Base-by-base conservation (phyloP, 768 basidiomycete species). In the Boletus coccyginus region DNA sequence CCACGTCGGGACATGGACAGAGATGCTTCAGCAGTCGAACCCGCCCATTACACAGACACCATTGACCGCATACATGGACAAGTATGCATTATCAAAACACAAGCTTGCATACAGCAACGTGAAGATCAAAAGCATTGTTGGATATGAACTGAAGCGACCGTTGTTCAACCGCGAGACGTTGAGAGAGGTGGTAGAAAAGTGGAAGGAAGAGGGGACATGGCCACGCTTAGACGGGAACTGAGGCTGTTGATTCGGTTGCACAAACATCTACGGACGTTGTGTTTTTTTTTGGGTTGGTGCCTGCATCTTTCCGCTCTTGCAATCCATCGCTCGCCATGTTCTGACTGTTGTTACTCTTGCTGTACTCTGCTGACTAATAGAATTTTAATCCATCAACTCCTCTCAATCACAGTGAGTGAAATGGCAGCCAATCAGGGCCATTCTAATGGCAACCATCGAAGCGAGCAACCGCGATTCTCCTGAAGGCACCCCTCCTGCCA, bases 1-100 rank as follows among this genome's bases (percentile, higher is more conserved):
- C 46, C 92, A 94, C 65, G 88, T 92, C 33, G 76, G 81, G 50
- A 84, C 82, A 12, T 94, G 92, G 92, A 89, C 85, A 9, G 80
- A 89, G 67, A 91, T 94, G 87, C 79, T 92, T 62, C 73, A 74
- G 21, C 82, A 73, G 45, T 87, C 91, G 36, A 80, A 82, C 39
- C 90, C 90, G 27, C 87, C 87, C 3, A 77, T 91, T 54, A 76
- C 79, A 13, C 86, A 88, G 56, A 85, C 88, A 0, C 89, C 87
- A 2, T 72, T 93, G 58, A 82, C 78, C 19, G 87, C 90, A 1
- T 94, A 92, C 70, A 86, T 91, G 83, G 88, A 90, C 70, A 81
- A 81, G 53, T 87, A 82, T 68, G 74, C 82, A 40, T 75, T 94
- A 59, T 81, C 82, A 53, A 90, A 90, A 67, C 88, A 85, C 67